phyloP scores from a whole-genome alignment of 495 filamentous ascomycete species.

The Niebla homalea region DNA sequence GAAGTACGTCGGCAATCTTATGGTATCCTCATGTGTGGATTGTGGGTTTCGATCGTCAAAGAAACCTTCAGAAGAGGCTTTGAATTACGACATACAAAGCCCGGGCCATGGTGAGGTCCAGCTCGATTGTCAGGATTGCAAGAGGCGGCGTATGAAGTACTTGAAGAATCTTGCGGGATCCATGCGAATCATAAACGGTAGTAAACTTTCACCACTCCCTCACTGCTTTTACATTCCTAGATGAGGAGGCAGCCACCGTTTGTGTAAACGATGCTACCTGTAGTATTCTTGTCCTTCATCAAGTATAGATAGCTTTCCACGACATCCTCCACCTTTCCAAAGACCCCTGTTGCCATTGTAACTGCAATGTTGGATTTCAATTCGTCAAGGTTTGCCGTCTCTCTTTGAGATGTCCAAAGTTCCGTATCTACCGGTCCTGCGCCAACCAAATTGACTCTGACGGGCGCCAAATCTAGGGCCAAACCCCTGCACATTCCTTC shows the following conservation, averaged over 20 bases:
- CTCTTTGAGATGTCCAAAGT: conserved; percentile 25
- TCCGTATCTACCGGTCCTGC: conserved; percentile 44
- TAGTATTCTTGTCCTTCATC: conserved; percentile 45
- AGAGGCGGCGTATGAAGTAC: too few species aligned
- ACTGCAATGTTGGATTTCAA: conserved; percentile 19
- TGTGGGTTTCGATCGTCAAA: too few species aligned
- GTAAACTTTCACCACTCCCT: too few species aligned
- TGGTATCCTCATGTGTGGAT: too few species aligned
- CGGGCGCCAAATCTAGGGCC: conserved; percentile 43
- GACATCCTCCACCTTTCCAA: conserved; percentile 41
- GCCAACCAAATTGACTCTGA: conserved; percentile 46
- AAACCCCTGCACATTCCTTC: conserved; percentile 35
- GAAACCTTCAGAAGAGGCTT: too few species aligned
- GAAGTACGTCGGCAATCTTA: too few species aligned
- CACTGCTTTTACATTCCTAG: not conserved
- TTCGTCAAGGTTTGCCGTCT: conserved; percentile 17
- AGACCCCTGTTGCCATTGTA: conserved; percentile 28
- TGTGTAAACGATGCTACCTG: conserved; percentile 31
- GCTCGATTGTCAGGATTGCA: too few species aligned
- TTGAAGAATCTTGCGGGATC: too few species aligned
- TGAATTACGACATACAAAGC: too few species aligned
- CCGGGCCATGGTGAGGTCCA: too few species aligned
- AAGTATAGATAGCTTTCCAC: conserved; percentile 53
- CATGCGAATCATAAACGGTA: too few species aligned
- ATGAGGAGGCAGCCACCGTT: conserved; percentile 26